These are phyloP conservation scores for Nymphaea thermarum DNA, from an alignment of 164 flowering plant species.

Conservation along the genomic window DNA sequence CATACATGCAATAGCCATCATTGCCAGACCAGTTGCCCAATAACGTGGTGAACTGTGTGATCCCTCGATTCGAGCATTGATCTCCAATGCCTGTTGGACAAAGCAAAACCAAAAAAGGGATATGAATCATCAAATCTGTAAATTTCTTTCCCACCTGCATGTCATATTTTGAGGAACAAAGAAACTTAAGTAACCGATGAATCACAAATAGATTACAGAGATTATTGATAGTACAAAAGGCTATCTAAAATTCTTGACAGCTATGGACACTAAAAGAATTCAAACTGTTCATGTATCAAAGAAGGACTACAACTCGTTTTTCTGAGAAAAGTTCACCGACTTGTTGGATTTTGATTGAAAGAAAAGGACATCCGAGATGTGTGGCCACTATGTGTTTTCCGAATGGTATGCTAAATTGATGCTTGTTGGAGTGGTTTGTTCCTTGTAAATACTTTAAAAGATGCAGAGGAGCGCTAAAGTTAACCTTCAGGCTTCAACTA, in stretches of 20 bases:
- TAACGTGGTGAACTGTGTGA: slow-evolving; percentile 44
- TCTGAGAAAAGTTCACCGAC: no score
- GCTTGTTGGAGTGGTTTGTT: no score
- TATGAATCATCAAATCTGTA: background rate
- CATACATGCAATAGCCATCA: slow-evolving; percentile 74
- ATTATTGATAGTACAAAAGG: background rate
- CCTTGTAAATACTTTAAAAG: no score
- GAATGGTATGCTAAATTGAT: no score
- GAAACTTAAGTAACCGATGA: background rate
- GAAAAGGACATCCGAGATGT: no score
- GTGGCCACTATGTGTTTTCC: no score
- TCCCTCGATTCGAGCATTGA: slow-evolving; percentile 51
- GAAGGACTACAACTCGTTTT: no score
- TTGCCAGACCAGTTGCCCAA: slow-evolving; percentile 48
- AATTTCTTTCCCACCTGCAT: background rate
- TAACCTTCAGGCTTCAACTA: no score
- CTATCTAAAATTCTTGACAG: background rate
- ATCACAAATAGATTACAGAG: background rate
- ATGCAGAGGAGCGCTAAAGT: no score
- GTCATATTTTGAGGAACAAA: background rate
- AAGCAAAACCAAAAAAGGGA: background rate
- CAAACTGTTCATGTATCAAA: no score
- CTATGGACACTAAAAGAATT: no score
- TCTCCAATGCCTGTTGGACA: slow-evolving; percentile 61
- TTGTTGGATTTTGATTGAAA: no score